phyloP scores from a whole-genome alignment of 306 rosid species.

The Cucurbita pepo region DNA sequence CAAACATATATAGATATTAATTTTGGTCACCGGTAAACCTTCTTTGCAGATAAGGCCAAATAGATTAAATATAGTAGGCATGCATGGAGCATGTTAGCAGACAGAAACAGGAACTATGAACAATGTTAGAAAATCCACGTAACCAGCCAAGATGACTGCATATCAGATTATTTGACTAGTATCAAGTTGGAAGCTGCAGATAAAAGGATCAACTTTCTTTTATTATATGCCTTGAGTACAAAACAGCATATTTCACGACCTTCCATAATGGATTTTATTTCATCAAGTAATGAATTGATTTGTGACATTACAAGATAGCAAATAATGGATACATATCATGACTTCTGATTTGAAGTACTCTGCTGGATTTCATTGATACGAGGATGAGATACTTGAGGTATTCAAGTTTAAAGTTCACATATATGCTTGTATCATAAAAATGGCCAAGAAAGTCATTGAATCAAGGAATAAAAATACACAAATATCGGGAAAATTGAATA shows the following conservation, averaged over 20 bases:
- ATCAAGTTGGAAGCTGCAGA: background rate
- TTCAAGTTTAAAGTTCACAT: background rate
- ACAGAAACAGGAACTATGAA: background rate
- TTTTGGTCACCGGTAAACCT: background rate
- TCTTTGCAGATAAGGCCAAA: background rate
- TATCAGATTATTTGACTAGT: background rate
- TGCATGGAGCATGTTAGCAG: background rate
- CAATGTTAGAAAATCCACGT: background rate
- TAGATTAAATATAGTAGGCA: background rate
- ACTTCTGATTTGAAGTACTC: background rate
- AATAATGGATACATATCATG: background rate
- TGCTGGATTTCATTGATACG: background rate
- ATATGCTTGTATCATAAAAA: background rate
- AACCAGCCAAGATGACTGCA: background rate
- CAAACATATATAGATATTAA: background rate
- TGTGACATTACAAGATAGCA: background rate
- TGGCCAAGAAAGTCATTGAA: background rate
- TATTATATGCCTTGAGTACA: background rate
- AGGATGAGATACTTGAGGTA: background rate
- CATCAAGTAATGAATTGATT: background rate
- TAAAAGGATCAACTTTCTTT: background rate
- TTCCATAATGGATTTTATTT: background rate
- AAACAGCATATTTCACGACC: background rate
- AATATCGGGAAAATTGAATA: conserved; percentile 19
- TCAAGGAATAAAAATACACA: conserved; percentile 29